Percentiles rank a stretch among this genome's conserved stretches.
Evolutionary conservation across 371 early-diverging fungal genomes (phyloP).

Genomic region (Syncephalastrum racemosum): DNA sequence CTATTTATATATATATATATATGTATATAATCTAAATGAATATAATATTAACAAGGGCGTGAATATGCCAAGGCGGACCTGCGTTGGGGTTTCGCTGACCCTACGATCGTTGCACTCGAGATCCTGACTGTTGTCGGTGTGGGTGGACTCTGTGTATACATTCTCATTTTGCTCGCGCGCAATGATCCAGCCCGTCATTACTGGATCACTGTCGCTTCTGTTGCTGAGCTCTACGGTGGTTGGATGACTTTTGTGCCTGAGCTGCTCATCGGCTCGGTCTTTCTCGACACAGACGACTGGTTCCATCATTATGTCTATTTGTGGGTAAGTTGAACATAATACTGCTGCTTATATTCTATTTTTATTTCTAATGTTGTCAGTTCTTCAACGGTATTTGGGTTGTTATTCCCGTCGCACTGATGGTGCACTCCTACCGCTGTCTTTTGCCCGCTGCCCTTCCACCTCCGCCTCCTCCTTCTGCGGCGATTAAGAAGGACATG

Average conservation of each 20-base stretch:
- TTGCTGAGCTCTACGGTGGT: slow-evolving; percentile 34
- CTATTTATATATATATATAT: no score
- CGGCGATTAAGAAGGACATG: no score
- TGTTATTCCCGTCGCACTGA: slow-evolving; percentile 23
- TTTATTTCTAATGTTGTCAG: slow-evolving; percentile 9
- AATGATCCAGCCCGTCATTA: slow-evolving; percentile 27
- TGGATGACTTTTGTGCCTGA: slow-evolving; percentile 42
- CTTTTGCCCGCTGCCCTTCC: background rate
- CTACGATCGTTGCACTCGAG: slow-evolving; percentile 32
- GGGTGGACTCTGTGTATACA: slow-evolving; percentile 20
- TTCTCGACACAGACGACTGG: slow-evolving; percentile 27
- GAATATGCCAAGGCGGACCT: slow-evolving; percentile 41
- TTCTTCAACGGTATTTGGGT: slow-evolving; percentile 42
- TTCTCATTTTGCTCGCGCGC: slow-evolving; percentile 18
- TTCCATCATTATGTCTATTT: slow-evolving; percentile 29
- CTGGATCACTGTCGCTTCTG: slow-evolving; percentile 26
- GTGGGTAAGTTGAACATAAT: slow-evolving; percentile 15
- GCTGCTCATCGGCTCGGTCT: slow-evolving; percentile 26
- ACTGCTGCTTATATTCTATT: background rate
- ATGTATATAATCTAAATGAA: no score
- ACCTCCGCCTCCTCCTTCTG: no score
- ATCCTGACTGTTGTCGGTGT: slow-evolving; percentile 24
- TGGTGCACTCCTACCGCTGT: slow-evolving; percentile 17
- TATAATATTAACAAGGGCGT: slow-evolving; percentile 28
- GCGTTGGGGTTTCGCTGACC: slow-evolving; percentile 33